A percentile compares a stretch with the other conserved stretches of the same genome.
Conservation (phyloP, 2,329 filamentous ascomycete genomes). For the Ophiostoma sp. region DNA sequence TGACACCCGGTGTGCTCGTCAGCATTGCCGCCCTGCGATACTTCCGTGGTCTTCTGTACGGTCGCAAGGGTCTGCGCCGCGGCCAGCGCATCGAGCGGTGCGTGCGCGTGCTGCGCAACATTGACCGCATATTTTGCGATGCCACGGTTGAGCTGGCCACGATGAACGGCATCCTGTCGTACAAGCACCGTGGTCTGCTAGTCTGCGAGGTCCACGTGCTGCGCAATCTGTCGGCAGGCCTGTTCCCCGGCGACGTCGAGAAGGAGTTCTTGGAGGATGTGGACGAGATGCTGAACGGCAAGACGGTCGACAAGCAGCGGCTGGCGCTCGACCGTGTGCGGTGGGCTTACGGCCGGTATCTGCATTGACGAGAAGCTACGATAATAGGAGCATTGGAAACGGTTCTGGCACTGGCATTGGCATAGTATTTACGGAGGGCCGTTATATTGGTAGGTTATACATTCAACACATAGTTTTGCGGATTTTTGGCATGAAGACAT, state of each 20-base stretch:
- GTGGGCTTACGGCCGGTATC: constrained; percentile 86
- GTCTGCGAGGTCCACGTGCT: constrained; percentile 88
- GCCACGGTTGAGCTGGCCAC: constrained; percentile 57
- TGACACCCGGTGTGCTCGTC: constrained; percentile 91
- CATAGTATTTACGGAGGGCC: not conserved
- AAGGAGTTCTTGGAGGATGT: constrained; percentile 88
- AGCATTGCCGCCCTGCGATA: constrained; percentile 74
- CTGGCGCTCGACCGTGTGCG: constrained; percentile 79
- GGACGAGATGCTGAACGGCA: constrained; percentile 80
- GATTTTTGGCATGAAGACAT: not conserved
- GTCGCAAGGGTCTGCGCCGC: constrained; percentile 65
- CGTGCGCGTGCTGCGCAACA: constrained; percentile 78
- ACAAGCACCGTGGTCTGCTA: constrained; percentile 88
- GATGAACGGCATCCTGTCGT: constrained; percentile 73
- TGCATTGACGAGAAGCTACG: constrained; percentile 37
- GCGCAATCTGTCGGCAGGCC: constrained; percentile 63
- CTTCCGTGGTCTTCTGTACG: constrained; percentile 67
- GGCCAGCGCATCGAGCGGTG: constrained; percentile 68
- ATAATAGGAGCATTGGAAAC: not conserved
- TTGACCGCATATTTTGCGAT: constrained; percentile 75
- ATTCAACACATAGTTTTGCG: not conserved
- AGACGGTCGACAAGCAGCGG: constrained; percentile 74
- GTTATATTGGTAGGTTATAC: not conserved
- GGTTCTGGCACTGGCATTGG: not conserved
- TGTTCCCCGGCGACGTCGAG: constrained; percentile 73